phyloP scores from a whole-genome alignment of 352 stramenopile genomes.

The Globisporangium cystogenes region DNA sequence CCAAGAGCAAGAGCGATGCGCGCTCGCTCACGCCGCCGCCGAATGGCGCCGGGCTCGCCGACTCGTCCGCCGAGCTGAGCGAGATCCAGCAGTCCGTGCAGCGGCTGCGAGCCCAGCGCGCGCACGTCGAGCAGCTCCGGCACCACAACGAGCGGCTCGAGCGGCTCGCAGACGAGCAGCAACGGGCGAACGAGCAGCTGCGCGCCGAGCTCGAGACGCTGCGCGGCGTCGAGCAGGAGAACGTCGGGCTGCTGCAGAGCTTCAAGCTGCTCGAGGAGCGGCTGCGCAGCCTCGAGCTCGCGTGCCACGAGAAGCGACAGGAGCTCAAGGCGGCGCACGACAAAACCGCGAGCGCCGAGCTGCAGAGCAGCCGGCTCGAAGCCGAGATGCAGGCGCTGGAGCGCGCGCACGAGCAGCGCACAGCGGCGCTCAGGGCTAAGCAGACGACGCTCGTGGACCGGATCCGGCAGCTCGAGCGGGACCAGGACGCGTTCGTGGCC shows the following conservation, averaged over 20 bases:
- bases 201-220: slow-evolving; percentile 30
- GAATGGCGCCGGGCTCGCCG: background rate
- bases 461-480: slow-evolving; percentile 31
- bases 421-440: slow-evolving; percentile 15
- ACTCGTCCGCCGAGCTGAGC: slow-evolving; percentile 17
- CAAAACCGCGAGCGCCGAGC: slow-evolving; percentile 17
- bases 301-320: slow-evolving; percentile 21
- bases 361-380: slow-evolving; percentile 30
- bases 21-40: background rate
- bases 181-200: slow-evolving; percentile 38
- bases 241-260: slow-evolving; percentile 44
- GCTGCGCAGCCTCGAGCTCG: slow-evolving; percentile 30
- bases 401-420: slow-evolving; percentile 25
- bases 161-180: slow-evolving; percentile 20
- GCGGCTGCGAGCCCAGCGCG: slow-evolving; percentile 39
- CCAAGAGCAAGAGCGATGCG: background rate
- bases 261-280: slow-evolving; percentile 52
- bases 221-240: slow-evolving; percentile 43
- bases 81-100: slow-evolving; percentile 56
- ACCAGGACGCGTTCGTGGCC: slow-evolving; percentile 20
- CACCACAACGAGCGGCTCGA: slow-evolving; percentile 38
- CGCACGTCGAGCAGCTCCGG: slow-evolving; percentile 46
- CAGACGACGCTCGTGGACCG: slow-evolving; percentile 21
- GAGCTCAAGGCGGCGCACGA: slow-evolving; percentile 19
- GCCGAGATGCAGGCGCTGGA: slow-evolving; percentile 22